Evolutionary conservation across 2,329 filamentous ascomycete species (phyloP).

Genomic region (Colletotrichum sp.): DNA sequence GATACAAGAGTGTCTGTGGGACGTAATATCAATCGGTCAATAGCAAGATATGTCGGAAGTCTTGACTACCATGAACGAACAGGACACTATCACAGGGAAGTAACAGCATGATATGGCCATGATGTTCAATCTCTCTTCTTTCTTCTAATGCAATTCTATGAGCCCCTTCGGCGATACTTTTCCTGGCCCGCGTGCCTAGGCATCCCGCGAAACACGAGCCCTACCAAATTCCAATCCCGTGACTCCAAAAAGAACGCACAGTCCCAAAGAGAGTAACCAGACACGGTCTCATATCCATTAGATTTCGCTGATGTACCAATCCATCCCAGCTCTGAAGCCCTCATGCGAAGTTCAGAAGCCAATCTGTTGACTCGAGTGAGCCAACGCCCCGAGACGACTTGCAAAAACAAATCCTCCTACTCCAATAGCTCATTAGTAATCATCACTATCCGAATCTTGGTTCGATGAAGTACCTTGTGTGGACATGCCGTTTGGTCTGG

Average conservation of each 20-base stretch:
- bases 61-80: neutral
- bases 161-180: neutral
- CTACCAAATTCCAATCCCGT: neutral
- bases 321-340: neutral
- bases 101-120: neutral
- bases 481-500: neutral
- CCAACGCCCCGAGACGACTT: neutral
- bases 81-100: too few species aligned
- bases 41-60: neutral
- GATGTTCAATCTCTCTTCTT: fast-evolving
- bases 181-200: fast-evolving
- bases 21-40: too few species aligned
- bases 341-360: neutral
- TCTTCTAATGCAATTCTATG: neutral
- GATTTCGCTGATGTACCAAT: neutral
- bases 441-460: neutral
- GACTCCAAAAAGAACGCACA: neutral
- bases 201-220: neutral
- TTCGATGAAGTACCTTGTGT: neutral
- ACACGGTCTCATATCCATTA: fast-evolving
- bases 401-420: neutral
- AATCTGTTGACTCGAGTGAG: neutral
- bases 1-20: too few species aligned
- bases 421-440: neutral
- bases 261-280: neutral